Evolutionary conservation across 495 filamentous ascomycete genomes (phyloP), one percentile per base, ranked within the genome.

Genomic region (Penicillium crystallinum): DNA sequence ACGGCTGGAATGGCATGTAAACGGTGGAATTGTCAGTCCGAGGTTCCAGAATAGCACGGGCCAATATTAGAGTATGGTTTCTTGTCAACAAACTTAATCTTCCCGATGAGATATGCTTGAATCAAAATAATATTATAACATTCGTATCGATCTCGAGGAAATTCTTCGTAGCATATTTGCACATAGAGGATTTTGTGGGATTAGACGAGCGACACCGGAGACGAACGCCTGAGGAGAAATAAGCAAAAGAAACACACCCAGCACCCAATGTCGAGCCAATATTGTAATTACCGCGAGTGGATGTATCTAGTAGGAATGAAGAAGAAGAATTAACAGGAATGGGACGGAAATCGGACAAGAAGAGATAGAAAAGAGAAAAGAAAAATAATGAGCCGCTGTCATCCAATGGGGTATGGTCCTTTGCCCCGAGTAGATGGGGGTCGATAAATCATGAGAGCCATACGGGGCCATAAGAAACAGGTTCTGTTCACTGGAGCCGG

Each of bases 401-500:
- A 33, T 46, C 19, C 23, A 23, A 48, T 18, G 22, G 45, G n/a
- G 4, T 6, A 17, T 43, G 25, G 15, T 19, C 7, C 21, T 18
- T 47, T 6, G 15, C 8, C 45, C 8, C 14, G 6, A 14, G 15
- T 7, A 1, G n/a, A 12, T 14, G 3, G 3, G 22, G 21, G 21
- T 40, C 48, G 21, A 44, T 6, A 27, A 18, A 9, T 48, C 21
- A 19, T 19, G 27, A 40, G 36, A 31, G 31, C 22, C 12, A 18
- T 30, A 15, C 18, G 30, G 15, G 25, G 6, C 27, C 10, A 35
- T 43, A 9, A 17, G 15, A 25, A 38, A 35, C 14, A 42, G 40
- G 49, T 17, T 47, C 36, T 54, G 43, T 49, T 59, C 48, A 50
- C 53, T 31, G 36, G 17, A 29, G 27, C 11, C 18, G 29, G 48